These are phyloP conservation scores for Casuarina equisetifolia DNA, from an alignment of 306 rosid species.

Conservation along the genomic window DNA sequence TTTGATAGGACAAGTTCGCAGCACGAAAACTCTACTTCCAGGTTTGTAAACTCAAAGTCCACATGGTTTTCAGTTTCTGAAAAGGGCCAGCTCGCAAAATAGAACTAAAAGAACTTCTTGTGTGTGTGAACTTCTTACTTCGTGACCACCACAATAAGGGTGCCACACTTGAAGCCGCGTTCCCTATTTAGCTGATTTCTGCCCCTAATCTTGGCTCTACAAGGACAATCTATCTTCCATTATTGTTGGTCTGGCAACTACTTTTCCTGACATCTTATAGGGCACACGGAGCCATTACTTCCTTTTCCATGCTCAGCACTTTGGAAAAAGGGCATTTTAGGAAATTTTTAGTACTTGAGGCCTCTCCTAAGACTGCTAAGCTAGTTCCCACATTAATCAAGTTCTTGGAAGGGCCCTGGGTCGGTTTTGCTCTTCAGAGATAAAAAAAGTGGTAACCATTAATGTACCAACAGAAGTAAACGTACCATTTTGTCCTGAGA, in stretches of 20 bases:
- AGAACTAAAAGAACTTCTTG: neutral
- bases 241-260: too few species aligned
- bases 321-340: neutral
- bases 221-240: neutral
- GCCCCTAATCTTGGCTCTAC: slow-evolving; percentile 1
- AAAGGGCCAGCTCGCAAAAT: neutral
- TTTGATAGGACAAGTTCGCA: neutral
- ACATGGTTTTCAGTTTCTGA: neutral
- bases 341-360: neutral
- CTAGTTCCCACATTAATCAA: neutral
- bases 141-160: neutral
- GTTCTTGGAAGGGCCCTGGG: neutral
- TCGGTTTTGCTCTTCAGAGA: neutral
- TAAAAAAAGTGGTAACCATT: slow-evolving; percentile 1
- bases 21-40: slow-evolving; percentile 5
- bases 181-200: neutral
- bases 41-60: neutral
- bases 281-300: neutral
- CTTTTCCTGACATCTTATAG: neutral
- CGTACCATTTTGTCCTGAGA: slow-evolving; percentile 84
- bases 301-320: neutral
- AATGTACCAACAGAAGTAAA: slow-evolving; percentile 12
- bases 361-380: neutral
- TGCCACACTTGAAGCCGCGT: neutral
- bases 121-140: neutral